Evolutionary conservation across 23 red algal species (phyloP).

Genomic region (Agarophyton chilense): DNA sequence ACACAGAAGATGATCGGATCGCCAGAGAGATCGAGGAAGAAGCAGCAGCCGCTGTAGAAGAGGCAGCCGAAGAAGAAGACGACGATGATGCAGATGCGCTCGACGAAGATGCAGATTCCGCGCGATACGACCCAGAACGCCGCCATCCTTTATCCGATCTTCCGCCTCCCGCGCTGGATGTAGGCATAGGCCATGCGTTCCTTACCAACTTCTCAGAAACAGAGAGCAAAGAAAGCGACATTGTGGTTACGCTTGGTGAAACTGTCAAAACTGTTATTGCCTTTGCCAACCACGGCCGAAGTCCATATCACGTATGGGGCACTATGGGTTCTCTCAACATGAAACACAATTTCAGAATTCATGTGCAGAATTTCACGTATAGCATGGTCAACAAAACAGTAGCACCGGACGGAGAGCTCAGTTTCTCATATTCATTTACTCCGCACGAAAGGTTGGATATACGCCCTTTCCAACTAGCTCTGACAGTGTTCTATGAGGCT

Average conservation of each 20-base stretch:
- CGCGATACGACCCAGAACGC: slow-evolving; percentile 39
- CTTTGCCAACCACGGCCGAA: slow-evolving; percentile 46
- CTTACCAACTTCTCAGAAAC: not conserved
- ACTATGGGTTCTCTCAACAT: slow-evolving; percentile 76
- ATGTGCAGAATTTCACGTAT: slow-evolving; percentile 81
- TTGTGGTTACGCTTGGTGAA: slow-evolving; percentile 51
- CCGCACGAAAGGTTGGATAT: slow-evolving; percentile 73
- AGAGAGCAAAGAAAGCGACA: slow-evolving; percentile 8
- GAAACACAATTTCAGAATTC: slow-evolving; percentile 34
- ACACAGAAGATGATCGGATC: slow-evolving; percentile 17
- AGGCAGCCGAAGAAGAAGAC: slow-evolving; percentile 59
- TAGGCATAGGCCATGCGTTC: slow-evolving; percentile 46
- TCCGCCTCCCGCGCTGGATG: slow-evolving; percentile 42
- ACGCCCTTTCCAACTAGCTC: slow-evolving; percentile 60
- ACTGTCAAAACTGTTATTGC: slow-evolving; percentile 37
- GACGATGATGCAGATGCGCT: slow-evolving; percentile 64
- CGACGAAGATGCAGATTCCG: slow-evolving; percentile 62
- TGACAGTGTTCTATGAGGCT: slow-evolving; percentile 82
- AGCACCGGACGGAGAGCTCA: slow-evolving; percentile 30
- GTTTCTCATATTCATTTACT: slow-evolving; percentile 68
- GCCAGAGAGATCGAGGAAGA: slow-evolving; percentile 51
- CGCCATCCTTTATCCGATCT: slow-evolving; percentile 60
- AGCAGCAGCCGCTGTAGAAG: slow-evolving; percentile 63
- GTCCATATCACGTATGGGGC: slow-evolving; percentile 65
- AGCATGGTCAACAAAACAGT: slow-evolving; percentile 68